Evolutionary conservation across 23 red algal species (phyloP).

Genomic region (Rhodosorus marinus): DNA sequence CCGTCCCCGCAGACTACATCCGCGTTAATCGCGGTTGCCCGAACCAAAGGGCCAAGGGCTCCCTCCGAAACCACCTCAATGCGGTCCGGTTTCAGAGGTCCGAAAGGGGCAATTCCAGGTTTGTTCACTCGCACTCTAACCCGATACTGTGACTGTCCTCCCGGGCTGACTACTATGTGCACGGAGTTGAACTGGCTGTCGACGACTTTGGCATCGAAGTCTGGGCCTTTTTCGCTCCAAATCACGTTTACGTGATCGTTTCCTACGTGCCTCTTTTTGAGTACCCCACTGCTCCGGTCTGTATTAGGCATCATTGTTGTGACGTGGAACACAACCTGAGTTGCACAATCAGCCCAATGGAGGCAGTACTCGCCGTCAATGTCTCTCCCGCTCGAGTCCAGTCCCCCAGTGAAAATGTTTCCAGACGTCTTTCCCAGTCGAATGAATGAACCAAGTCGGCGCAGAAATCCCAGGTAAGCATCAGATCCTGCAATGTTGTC

Average conservation of each 20-base stretch:
- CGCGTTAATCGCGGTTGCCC: no score
- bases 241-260: slow-evolving; percentile 16
- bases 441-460: background rate
- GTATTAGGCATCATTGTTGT: slow-evolving; percentile 9
- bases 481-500: background rate
- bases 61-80: no score
- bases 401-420: slow-evolving; percentile 6
- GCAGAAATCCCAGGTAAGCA: background rate
- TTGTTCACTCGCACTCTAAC: background rate
- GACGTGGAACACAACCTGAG: slow-evolving; percentile 9
- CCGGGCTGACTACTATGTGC: slow-evolving; percentile 3
- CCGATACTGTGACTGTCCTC: background rate
- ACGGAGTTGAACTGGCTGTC: slow-evolving; percentile 7
- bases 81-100: background rate
- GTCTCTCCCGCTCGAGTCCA: slow-evolving; percentile 4
- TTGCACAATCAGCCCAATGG: background rate
- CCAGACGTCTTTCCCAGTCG: background rate
- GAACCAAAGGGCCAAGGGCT: no score
- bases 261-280: slow-evolving; percentile 13
- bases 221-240: background rate
- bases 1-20: no score
- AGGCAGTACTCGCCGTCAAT: slow-evolving; percentile 4
- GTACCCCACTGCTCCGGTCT: background rate
- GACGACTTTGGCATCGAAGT: background rate
- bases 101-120: background rate